A percentile compares a stretch with the other conserved stretches of the same genome.
Conservation (phyloP, 2,329 filamentous ascomycete genomes). For the Penicillium decumbens region DNA sequence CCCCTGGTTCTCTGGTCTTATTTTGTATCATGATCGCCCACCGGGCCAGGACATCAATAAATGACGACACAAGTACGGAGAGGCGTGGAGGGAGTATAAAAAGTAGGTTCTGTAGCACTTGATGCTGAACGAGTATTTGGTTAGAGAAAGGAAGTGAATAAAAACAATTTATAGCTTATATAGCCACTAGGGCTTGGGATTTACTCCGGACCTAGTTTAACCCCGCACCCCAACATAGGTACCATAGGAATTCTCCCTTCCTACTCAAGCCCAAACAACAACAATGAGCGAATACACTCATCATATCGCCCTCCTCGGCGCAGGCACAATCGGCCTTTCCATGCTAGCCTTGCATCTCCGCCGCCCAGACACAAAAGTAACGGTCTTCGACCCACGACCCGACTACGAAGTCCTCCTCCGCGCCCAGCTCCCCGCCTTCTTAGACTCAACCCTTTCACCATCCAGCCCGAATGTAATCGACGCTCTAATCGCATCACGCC, state of each 20-base stretch:
- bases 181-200: too few species aligned
- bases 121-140: constrained; percentile 42
- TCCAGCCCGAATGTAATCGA: constrained; percentile 12
- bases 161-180: too few species aligned
- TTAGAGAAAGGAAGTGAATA: too few species aligned
- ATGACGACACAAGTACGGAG: constrained; percentile 71
- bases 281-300: constrained; percentile 16
- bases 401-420: constrained; percentile 46
- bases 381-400: constrained; percentile 50
- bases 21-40: constrained; percentile 75
- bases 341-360: constrained; percentile 53
- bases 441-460: constrained; percentile 16
- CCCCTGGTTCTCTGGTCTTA: constrained; percentile 82
- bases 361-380: constrained; percentile 39
- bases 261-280: not conserved
- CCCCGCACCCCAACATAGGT: not conserved
- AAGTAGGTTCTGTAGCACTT: constrained; percentile 74
- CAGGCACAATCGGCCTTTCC: constrained; percentile 51
- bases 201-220: not conserved
- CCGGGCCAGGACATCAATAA: constrained; percentile 68
- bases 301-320: constrained; percentile 35
- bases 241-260: not conserved
- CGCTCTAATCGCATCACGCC: constrained; percentile 21
- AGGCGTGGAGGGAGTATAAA: constrained; percentile 77
- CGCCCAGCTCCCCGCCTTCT: constrained; percentile 43